These are phyloP conservation scores for Septoria petroselini DNA, from an alignment of 2,329 filamentous ascomycete genomes.

Conservation along the genomic window DNA sequence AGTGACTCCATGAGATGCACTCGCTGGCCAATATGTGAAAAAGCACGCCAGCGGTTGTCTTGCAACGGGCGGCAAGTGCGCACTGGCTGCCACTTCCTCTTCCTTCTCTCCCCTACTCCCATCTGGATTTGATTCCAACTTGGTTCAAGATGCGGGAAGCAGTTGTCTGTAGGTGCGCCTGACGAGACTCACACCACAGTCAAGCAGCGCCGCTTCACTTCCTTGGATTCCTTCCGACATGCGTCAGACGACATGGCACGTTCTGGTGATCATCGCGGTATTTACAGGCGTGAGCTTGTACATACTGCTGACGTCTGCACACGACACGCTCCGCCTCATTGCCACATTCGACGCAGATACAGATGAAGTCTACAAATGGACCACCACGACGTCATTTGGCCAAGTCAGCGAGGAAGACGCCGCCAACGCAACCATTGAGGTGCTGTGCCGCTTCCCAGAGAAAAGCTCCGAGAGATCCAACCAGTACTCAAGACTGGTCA, in stretches of 20 bases:
- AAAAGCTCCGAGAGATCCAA: slow-evolving; percentile 45
- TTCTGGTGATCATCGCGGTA: slow-evolving; percentile 2
- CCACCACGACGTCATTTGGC: slow-evolving; percentile 22
- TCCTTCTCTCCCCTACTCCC: no score
- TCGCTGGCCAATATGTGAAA: no score
- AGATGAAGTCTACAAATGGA: slow-evolving; percentile 26
- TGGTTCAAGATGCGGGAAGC: no score
- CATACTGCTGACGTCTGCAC: slow-evolving; percentile 1
- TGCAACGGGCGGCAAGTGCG: no score
- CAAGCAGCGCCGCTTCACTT: no score
- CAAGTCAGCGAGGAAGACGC: slow-evolving; percentile 16
- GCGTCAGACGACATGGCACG: slow-evolving; percentile 13
- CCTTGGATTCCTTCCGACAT: no score
- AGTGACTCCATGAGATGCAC: no score
- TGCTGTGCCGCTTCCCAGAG: slow-evolving; percentile 44
- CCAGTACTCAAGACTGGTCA: slow-evolving; percentile 52
- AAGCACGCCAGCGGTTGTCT: no score
- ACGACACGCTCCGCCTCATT: not conserved
- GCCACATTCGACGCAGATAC: not conserved
- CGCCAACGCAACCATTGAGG: slow-evolving; percentile 19
- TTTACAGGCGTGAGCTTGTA: slow-evolving; percentile 6
- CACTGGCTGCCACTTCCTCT: no score
- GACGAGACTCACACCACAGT: no score
- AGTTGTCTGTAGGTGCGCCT: no score
- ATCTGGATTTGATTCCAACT: no score